These are phyloP conservation scores for Solanum virginianum DNA, from an alignment of 257 asterid species.

Conservation along the genomic window DNA sequence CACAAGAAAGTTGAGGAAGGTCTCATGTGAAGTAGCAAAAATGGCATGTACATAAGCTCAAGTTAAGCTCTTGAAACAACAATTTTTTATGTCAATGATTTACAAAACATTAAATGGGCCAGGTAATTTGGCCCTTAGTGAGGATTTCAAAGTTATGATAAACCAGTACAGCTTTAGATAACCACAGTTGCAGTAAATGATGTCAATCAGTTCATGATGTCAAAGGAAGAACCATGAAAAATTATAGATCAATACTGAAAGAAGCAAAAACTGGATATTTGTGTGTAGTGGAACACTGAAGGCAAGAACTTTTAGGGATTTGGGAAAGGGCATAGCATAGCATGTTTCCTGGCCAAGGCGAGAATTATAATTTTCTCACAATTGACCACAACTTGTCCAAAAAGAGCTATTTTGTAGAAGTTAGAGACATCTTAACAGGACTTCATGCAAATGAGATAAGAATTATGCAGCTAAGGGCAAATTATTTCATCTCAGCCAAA, in stretches of 20 bases:
- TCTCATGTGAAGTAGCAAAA: not conserved
- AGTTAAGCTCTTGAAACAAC: not conserved
- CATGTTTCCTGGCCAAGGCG: not conserved
- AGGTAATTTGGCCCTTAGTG: not conserved
- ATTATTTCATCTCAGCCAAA: not conserved
- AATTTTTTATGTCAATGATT: not conserved
- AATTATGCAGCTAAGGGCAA: not conserved
- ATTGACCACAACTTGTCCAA: not conserved
- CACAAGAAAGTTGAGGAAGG: not conserved
- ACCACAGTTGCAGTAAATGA: not conserved
- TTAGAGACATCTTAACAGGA: not conserved
- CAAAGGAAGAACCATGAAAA: not conserved
- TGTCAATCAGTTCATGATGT: not conserved
- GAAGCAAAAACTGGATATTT: not conserved
- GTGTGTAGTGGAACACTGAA: not conserved
- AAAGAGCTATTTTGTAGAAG: not conserved
- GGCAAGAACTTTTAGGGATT: not conserved
- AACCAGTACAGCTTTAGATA: not conserved
- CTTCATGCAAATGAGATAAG: not conserved
- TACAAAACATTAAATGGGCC: not conserved
- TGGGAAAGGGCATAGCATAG: not conserved
- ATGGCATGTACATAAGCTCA: not conserved
- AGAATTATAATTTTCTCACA: not conserved
- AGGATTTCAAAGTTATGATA: not conserved
- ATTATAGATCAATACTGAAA: not conserved